Evolutionary conservation across 2,329 filamentous ascomycete genomes (phyloP).

Genomic region (Sporothrix phasma): DNA sequence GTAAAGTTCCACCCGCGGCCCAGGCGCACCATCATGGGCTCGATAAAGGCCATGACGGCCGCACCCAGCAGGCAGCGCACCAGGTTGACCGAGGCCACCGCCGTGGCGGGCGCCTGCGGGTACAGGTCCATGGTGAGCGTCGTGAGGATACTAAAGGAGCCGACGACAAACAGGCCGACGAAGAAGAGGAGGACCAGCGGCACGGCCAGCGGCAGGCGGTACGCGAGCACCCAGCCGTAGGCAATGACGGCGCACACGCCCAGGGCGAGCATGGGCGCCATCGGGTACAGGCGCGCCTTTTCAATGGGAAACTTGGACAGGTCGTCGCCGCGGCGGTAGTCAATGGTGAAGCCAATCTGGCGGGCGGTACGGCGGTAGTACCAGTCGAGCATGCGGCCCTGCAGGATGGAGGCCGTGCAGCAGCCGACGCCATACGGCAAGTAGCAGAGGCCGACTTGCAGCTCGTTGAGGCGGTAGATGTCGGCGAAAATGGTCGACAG

Average conservation of each 20-base stretch:
- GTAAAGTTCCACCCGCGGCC: conserved; percentile 55
- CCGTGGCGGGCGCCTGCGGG: conserved; percentile 49
- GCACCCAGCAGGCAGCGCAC: conserved; percentile 53
- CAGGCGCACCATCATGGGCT: conserved; percentile 46
- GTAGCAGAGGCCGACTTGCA: conserved; percentile 45
- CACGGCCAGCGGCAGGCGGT: conserved; percentile 37
- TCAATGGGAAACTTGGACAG: conserved; percentile 45
- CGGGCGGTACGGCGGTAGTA: conserved; percentile 62
- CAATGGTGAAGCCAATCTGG: conserved; percentile 50
- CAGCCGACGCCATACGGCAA: conserved; percentile 45
- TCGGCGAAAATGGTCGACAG: conserved; percentile 41
- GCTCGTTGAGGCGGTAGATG: conserved; percentile 41
- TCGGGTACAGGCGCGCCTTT: conserved; percentile 42
- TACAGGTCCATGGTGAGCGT: conserved; percentile 55
- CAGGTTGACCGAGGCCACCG: conserved; percentile 55
- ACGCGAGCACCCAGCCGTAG: conserved; percentile 45
- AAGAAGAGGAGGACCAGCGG: conserved; percentile 48
- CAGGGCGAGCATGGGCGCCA: conserved; percentile 44
- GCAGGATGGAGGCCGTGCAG: conserved; percentile 37
- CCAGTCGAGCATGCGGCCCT: conserved; percentile 51
- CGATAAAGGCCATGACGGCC: conserved; percentile 47
- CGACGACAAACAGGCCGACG: conserved; percentile 48
- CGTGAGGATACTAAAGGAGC: conserved; percentile 53
- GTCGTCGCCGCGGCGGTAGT: conserved; percentile 46
- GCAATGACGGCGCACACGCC: conserved; percentile 43